Conservation (phyloP, 2,329 filamentous ascomycete genomes). For the Fusarium sp. region DNA sequence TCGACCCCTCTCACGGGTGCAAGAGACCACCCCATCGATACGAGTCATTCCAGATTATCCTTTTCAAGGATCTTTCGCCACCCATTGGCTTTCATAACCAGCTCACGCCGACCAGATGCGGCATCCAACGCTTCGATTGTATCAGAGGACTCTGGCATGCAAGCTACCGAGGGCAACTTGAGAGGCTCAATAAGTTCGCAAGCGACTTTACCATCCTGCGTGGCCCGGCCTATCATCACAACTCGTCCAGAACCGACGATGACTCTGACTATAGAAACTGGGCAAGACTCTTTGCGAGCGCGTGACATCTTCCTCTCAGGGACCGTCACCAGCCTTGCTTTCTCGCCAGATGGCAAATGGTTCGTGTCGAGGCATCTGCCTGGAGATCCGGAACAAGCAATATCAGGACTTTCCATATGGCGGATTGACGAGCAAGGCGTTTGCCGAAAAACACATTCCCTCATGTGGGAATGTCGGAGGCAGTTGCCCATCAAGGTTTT, state of each 20-base stretch:
- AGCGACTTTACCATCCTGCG: background rate
- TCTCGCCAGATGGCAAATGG: background rate
- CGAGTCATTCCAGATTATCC: background rate
- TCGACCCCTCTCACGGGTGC: background rate
- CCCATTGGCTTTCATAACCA: background rate
- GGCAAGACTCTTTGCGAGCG: too few relatives aligned
- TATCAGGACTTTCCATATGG: background rate
- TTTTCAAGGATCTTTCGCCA: background rate
- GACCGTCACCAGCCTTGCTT: background rate
- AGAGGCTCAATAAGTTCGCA: background rate
- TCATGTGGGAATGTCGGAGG: background rate
- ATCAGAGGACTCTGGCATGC: background rate
- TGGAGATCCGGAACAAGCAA: background rate
- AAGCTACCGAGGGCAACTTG: background rate
- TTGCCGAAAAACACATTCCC: background rate
- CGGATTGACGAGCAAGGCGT: background rate
- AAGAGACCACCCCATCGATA: background rate
- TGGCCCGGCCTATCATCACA: background rate
- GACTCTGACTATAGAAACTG: fast-evolving
- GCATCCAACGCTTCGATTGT: background rate
- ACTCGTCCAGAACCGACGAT: background rate
- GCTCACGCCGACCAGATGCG: background rate
- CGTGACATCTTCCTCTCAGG: background rate
- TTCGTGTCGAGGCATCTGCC: background rate
- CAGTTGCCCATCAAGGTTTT: background rate